Evolutionary conservation across 306 rosid species (phyloP).

Genomic region (Astragalus glycyphyllos): DNA sequence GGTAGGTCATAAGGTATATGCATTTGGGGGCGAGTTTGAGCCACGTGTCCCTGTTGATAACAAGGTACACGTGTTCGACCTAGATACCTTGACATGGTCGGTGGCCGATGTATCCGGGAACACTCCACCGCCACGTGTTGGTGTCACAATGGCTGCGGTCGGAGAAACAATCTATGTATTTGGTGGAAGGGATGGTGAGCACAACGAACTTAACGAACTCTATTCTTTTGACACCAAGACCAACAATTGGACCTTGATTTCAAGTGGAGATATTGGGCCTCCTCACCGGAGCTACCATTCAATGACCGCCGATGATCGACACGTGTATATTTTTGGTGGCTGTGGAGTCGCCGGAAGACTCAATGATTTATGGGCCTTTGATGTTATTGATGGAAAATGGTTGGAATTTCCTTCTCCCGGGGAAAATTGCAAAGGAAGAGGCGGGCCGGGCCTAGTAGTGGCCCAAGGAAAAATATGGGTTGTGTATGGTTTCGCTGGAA

Average conservation of each 20-base stretch:
- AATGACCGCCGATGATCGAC: constrained; percentile 49
- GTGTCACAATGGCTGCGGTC: constrained; percentile 73
- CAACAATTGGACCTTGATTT: constrained; percentile 73
- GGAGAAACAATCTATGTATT: constrained; percentile 76
- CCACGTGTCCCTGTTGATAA: constrained; percentile 93
- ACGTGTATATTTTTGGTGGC: constrained; percentile 73
- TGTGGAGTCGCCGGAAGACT: constrained; percentile 83
- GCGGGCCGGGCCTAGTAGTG: constrained; percentile 80
- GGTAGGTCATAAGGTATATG: constrained; percentile 76
- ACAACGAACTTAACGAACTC: constrained; percentile 76
- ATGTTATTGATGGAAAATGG: constrained; percentile 68
- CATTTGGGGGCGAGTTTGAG: constrained; percentile 80
- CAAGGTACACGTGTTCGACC: constrained; percentile 68
- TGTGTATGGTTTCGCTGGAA: constrained; percentile 82
- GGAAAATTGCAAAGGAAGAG: constrained; percentile 71
- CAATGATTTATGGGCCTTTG: constrained; percentile 87
- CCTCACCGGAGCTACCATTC: constrained; percentile 91
- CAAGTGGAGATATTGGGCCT: constrained; percentile 62
- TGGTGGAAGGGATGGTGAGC: constrained; percentile 87
- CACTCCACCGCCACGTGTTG: constrained; percentile 82
- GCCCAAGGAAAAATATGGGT: constrained; percentile 81
- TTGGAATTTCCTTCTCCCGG: constrained; percentile 62
- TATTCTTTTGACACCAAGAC: constrained; percentile 74
- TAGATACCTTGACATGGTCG: constrained; percentile 66
- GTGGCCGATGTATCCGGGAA: constrained; percentile 60